phyloP scores from a whole-genome alignment of 352 stramenopile genomes.

The Phytopythium boreale region DNA sequence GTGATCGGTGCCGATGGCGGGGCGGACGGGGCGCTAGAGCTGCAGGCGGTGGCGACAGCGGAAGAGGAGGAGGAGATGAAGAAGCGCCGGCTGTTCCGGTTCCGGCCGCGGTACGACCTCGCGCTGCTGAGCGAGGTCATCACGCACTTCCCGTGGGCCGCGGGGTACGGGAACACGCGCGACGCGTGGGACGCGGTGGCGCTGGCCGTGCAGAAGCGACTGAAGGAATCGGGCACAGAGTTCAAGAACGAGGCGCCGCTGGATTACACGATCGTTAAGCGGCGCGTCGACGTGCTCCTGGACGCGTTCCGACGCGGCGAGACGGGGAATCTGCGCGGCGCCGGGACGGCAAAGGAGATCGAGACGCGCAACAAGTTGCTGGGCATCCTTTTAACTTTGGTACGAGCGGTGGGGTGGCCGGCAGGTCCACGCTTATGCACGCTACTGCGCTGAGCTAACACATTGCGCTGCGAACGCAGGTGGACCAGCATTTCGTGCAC shows the following conservation, averaged over 20 bases:
- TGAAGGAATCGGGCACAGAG: constrained; percentile 19
- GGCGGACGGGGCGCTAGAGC: neutral
- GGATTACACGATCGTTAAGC: constrained; percentile 37
- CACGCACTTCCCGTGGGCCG: constrained; percentile 33
- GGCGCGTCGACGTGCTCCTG: constrained; percentile 36
- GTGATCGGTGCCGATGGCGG: neutral
- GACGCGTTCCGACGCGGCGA: constrained; percentile 35
- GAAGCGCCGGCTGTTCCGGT: constrained; percentile 35
- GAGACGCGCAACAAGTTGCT: constrained; percentile 38
- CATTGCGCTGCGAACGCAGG: constrained; percentile 8
- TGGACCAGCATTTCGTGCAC: constrained; percentile 33
- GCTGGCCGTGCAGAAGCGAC: constrained; percentile 19
- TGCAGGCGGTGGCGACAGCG: neutral
- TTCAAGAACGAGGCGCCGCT: constrained; percentile 20
- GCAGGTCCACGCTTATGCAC: neutral
- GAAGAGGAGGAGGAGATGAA: constrained; percentile 1
- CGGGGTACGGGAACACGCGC: constrained; percentile 38
- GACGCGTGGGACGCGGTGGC: constrained; percentile 36
- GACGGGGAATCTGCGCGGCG: constrained; percentile 28
- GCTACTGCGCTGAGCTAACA: neutral
- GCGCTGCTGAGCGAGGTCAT: constrained; percentile 39
- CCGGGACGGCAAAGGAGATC: constrained; percentile 29
- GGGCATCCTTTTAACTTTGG: constrained; percentile 25
- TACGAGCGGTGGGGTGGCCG: constrained; percentile 1
- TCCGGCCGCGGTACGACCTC: constrained; percentile 35